Percentiles rank a stretch among this genome's conserved stretches.
phyloP scores from a whole-genome alignment of 352 stramenopile genomes.

The Phytophthora rubi region DNA sequence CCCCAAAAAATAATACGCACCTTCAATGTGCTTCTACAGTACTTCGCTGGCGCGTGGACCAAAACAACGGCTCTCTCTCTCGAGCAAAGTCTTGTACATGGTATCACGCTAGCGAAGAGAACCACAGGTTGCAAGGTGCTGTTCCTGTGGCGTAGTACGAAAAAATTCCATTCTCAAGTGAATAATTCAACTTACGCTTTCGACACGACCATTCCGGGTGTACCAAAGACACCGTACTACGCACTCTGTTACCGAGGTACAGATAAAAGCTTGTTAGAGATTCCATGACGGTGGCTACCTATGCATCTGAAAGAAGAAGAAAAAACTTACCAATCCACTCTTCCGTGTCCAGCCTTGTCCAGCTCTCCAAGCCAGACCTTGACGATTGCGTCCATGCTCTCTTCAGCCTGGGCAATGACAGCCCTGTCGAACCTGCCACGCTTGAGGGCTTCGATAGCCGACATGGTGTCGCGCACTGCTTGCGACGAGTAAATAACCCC shows the following conservation, averaged over 20 bases:
- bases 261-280: background rate
- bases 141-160: background rate
- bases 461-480: conserved; percentile 28
- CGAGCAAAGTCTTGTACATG: background rate
- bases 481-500: conserved; percentile 26
- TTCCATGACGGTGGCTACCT: background rate
- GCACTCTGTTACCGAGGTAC: background rate
- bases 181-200: background rate
- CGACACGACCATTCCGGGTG: background rate
- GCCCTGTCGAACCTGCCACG: conserved; percentile 16
- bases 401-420: conserved; percentile 19
- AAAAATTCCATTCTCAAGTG: background rate
- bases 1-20: background rate
- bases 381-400: conserved; percentile 22
- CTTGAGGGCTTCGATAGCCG: conserved; percentile 23
- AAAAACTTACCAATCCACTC: background rate
- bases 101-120: background rate
- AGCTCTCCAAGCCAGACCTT: conserved; percentile 27
- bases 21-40: conserved; percentile 1
- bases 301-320: background rate
- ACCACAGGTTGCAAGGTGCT: background rate
- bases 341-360: conserved; percentile 8
- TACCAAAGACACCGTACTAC: background rate
- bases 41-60: background rate
- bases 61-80: background rate